phyloP scores from a whole-genome alignment of 345 rosid species.

The Eucalyptus caleyi region DNA sequence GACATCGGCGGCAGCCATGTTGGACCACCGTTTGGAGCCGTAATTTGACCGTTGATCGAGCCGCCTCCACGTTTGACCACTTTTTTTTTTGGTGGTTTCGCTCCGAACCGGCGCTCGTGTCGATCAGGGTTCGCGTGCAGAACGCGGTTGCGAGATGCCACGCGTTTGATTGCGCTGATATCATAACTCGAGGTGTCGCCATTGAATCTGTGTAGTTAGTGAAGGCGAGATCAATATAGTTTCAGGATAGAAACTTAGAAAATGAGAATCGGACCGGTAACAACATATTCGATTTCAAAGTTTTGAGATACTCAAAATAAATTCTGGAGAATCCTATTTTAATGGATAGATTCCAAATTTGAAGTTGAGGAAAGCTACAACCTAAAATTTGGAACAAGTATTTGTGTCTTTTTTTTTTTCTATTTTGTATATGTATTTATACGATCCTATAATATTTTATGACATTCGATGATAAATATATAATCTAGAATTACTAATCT shows the following conservation, averaged over 20 bases:
- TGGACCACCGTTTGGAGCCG: background rate
- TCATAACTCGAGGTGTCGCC: fast-evolving
- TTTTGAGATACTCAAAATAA: fast-evolving
- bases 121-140: no score
- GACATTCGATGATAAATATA: no score
- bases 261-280: fast-evolving
- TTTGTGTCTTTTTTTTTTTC: fast-evolving
- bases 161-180: no score
- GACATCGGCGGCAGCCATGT: background rate
- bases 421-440: fast-evolving
- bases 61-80: background rate
- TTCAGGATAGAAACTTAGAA: fast-evolving
- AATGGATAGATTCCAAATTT: fast-evolving
- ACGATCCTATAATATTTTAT: fast-evolving
- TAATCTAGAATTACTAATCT: fast-evolving
- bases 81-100: no score
- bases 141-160: no score
- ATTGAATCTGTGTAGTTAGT: background rate
- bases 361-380: fast-evolving
- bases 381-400: fast-evolving
- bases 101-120: no score
- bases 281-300: fast-evolving
- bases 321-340: fast-evolving
- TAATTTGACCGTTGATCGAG: background rate
- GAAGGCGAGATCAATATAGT: background rate